Evolutionary conservation across 2,329 filamentous ascomycete genomes (phyloP), one percentile per base, ranked within the genome.

Genomic region (Hypoxylon sp.): DNA sequence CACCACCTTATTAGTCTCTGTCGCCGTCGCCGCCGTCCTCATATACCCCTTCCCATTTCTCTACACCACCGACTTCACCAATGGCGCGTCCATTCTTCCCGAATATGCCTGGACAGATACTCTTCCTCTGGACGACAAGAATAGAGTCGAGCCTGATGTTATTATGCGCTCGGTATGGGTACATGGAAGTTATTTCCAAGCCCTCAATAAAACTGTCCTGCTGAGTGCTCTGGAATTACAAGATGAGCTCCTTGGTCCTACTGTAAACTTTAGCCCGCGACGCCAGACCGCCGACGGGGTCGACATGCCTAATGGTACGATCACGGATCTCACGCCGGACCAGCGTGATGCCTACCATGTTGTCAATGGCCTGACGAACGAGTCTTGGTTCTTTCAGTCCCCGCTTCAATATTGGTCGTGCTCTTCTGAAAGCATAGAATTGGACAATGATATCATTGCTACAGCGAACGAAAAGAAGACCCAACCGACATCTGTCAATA

Each of bases 161-260:
- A 88, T 92, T 62, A 92, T 95, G 88, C 91, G 92, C 72, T 92
- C 92, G 63, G 87, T 93, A 62, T 95, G 92, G 92, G 86, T 95
- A 15, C 92, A 94, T 75, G 92, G 91, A 69, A 91, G 87, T 77
- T 94, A 94, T 76, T 94, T 94, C 90, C 85, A 89, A 74, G 92
- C 92, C 10, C 83, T 95, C 37, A 84, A 92, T 54, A 84, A 84
- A 56, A 82, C 89, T 6, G 85, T 94, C 10, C 82, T 95, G 48
- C 82, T 87, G 32, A 86, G 87, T 47, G 91, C 91, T 7, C 82
- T 95, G 51, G 84, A 89, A 69, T 84, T 95, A 54, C 92, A 95
- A 76, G 85, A 93, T 75, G 84, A 86, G 63, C 82, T 95, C 2
- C 83, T 94, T 11, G 91, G 90, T 6, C 80, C 83, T 7, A 90